Percentiles rank a stretch among this genome's conserved stretches.
phyloP scores from a whole-genome alignment of 495 filamentous ascomycete species.

The Hypoxylon fragiforme region DNA sequence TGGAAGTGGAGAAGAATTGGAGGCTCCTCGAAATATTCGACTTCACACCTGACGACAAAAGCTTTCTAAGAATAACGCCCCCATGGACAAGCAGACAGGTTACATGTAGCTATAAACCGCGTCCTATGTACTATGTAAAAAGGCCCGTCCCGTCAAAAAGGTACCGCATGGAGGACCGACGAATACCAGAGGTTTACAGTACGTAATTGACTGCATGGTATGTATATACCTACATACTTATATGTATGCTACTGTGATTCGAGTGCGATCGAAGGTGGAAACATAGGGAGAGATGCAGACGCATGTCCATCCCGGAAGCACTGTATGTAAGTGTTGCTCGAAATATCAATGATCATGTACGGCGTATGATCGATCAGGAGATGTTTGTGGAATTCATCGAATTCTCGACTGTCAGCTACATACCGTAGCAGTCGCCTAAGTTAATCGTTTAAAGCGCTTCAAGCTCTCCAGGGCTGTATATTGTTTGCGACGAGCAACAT shows the following conservation, averaged over 20 bases:
- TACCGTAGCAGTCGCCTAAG: no score
- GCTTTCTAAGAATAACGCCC: slow-evolving; percentile 20
- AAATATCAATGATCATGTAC: slow-evolving; percentile 2
- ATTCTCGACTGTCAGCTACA: no score
- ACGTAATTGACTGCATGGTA: slow-evolving; percentile 30
- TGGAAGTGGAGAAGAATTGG: slow-evolving; percentile 23
- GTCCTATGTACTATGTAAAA: slow-evolving; percentile 13
- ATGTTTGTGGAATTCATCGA: no score
- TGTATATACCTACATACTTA: neutral
- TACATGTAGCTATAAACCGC: slow-evolving; percentile 8
- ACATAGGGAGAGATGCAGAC: slow-evolving; percentile 2
- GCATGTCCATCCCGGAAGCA: slow-evolving; percentile 15
- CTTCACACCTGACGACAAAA: slow-evolving; percentile 35
- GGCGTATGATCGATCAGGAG: neutral
- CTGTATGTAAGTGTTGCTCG: no score
- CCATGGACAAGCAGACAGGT: slow-evolving; percentile 1
- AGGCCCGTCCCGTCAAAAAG: slow-evolving; percentile 28
- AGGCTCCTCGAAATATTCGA: slow-evolving; percentile 30
- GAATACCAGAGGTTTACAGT: slow-evolving; percentile 31
- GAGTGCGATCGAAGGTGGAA: slow-evolving; percentile 3
- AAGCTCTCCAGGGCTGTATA: no score
- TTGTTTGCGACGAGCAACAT: no score
- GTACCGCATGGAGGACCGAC: slow-evolving; percentile 17
- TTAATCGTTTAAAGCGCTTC: no score
- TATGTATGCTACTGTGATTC: slow-evolving; percentile 8